A percentile compares a stretch with the other conserved stretches of the same genome.
These are phyloP conservation scores for Halophytophthora polymorphica DNA, from an alignment of 352 stramenopile genomes.

Conservation along the genomic window DNA sequence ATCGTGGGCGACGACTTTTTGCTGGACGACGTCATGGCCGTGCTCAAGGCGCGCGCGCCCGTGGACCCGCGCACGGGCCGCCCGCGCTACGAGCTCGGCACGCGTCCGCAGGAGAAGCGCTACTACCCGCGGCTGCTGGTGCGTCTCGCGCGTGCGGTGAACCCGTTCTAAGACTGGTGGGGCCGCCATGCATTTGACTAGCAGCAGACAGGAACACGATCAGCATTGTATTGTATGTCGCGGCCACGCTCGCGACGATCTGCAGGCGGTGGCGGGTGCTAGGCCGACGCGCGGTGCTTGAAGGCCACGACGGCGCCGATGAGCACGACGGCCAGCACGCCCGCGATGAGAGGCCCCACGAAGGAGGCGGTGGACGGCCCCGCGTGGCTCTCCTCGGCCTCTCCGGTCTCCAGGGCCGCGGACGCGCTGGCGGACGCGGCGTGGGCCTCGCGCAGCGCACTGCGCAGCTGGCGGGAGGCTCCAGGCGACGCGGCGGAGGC, in stretches of 20 bases:
- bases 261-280: conserved; percentile 7
- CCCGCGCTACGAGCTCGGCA: conserved; percentile 30
- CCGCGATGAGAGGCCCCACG: conserved; percentile 36
- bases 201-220: conserved; percentile 13
- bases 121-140: conserved; percentile 52
- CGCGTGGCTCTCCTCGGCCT: conserved; percentile 6
- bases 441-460: too few species aligned
- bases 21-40: conserved; percentile 48
- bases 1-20: conserved; percentile 66
- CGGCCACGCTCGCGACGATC: too few species aligned
- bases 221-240: too few species aligned
- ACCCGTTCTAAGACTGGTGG: conserved; percentile 50
- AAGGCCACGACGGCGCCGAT: conserved; percentile 59
- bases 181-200: conserved; percentile 31
- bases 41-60: conserved; percentile 41
- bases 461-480: too few species aligned
- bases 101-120: conserved; percentile 31
- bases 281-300: conserved; percentile 31
- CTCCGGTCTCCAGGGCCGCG: neutral
- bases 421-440: too few species aligned
- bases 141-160: conserved; percentile 45
- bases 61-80: conserved; percentile 27
- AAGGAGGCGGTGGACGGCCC: conserved; percentile 31
- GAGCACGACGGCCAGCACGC: conserved; percentile 49
- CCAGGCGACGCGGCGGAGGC: too few species aligned